A percentile compares a stretch with the other conserved stretches of the same genome.
These are phyloP conservation scores for Pittosporum tobira DNA, from an alignment of 129 eudicot species.

Conservation along the genomic window DNA sequence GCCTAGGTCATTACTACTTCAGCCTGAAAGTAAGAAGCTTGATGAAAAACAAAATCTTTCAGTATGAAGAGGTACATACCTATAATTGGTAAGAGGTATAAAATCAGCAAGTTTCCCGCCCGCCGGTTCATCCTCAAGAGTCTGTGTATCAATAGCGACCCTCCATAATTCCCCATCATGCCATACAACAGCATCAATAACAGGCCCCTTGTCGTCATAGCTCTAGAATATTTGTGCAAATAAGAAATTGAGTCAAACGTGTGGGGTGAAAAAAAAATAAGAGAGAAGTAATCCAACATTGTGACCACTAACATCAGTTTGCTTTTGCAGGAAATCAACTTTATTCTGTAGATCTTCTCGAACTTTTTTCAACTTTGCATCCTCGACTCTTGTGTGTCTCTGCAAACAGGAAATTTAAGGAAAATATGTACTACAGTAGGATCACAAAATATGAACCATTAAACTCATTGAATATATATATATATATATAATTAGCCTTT, in stretches of 20 bases:
- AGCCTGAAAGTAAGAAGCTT: background rate
- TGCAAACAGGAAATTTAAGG: conserved; percentile 20
- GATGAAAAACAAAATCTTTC: no score
- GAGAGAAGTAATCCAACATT: conserved; percentile 4
- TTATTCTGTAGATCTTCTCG: conserved; percentile 81
- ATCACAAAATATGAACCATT: conserved; percentile 1
- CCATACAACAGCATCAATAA: conserved; percentile 97
- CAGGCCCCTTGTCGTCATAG: conserved; percentile 96
- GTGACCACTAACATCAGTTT: conserved; percentile 54
- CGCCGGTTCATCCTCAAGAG: conserved; percentile 77
- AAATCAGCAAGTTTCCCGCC: conserved; percentile 79
- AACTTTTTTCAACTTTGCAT: conserved; percentile 42
- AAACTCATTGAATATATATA: background rate
- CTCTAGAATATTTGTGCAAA: conserved; percentile 31
- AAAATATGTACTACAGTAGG: background rate
- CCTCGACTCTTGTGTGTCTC: conserved; percentile 61
- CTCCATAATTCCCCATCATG: conserved; percentile 97
- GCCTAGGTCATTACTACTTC: no score
- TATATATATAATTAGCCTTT: no score
- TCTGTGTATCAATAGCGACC: conserved; percentile 90
- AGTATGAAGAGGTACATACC: conserved; percentile 29
- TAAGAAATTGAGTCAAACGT: conserved; percentile 6
- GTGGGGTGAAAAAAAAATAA: conserved; percentile 1
- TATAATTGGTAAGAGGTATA: conserved; percentile 76
- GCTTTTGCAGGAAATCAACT: conserved; percentile 82